Conservation (phyloP, 192 early-diverging fungal species). For the Gonapodya sp. region DNA sequence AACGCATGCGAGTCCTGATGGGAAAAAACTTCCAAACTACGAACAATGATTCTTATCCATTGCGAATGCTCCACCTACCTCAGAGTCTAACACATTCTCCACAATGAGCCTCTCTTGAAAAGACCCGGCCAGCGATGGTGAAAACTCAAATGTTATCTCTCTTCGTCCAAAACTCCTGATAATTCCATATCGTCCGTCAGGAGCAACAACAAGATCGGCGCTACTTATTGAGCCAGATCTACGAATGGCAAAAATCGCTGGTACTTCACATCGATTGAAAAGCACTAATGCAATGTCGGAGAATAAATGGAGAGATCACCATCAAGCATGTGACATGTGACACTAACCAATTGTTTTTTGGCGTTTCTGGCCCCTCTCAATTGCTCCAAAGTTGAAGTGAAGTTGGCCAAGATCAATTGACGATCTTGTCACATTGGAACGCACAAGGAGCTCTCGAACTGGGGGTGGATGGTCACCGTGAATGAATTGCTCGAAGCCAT, state of each 20-base stretch:
- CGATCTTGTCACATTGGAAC: slow-evolving; percentile 70
- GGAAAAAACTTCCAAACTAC: not conserved
- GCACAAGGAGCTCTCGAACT: slow-evolving; percentile 81
- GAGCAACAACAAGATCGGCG: slow-evolving; percentile 71
- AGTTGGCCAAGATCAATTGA: slow-evolving; percentile 91
- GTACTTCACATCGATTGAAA: slow-evolving; percentile 43
- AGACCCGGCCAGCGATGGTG: slow-evolving; percentile 76
- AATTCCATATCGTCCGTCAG: slow-evolving; percentile 68
- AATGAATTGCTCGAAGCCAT: slow-evolving; percentile 67
- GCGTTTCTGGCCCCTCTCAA: slow-evolving; percentile 72
- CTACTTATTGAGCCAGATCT: slow-evolving; percentile 94
- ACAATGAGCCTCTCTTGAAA: slow-evolving; percentile 80
- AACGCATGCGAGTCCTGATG: slow-evolving; percentile 52
- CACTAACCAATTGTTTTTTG: slow-evolving; percentile 77
- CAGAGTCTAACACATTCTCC: slow-evolving; percentile 79
- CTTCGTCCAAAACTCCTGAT: slow-evolving; percentile 83
- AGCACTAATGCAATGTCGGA: not conserved
- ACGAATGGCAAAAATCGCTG: slow-evolving; percentile 79
- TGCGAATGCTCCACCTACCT: slow-evolving; percentile 21
- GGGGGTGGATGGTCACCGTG: slow-evolving; percentile 42
- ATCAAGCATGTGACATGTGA: slow-evolving; percentile 59
- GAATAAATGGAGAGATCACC: too few species aligned
- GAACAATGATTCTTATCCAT: not conserved
- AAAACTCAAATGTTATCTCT: slow-evolving; percentile 87
- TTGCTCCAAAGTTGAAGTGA: slow-evolving; percentile 90